Base-by-base conservation (phyloP, 2,329 filamentous ascomycete species). In the Chaetomium strumarium region DNA sequence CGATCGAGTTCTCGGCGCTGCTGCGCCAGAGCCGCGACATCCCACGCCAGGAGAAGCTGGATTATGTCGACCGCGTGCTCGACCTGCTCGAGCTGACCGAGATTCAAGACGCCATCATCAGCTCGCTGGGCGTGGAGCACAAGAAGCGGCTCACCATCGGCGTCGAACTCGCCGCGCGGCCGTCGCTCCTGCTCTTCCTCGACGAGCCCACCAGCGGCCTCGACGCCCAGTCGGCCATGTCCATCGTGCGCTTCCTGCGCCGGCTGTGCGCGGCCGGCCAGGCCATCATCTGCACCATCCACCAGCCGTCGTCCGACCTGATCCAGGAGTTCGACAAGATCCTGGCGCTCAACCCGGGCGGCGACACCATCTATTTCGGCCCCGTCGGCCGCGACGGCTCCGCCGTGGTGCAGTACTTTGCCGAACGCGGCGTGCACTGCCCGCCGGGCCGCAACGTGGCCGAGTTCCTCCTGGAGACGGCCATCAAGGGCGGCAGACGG, bases 161-260 rank as follows among this genome's bases (percentile, higher is more conserved):
- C 64, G 85, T 90, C 2, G 86, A 90, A 65, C 73, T 90, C 10
- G 85, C 84, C 20, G 85, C 85, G 4, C 87, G 85, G 66, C 86
- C 86, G 2, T 77, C 83, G 34, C 72, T 89, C 6, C 76, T 89
- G 46, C 75, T 89, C 24, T 90, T 90, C 74, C 75, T 89, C 24
- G 86, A 90, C 63, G 86, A 90, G 64, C 86, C 86, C 5, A 89
- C 85, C 8, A 88, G 84, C 31, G 86, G 86, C 66, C 75, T 89
- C 14, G 86, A 90, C 66, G 83, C 78, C 63, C 84, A 88, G 64
- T 87, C 84, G 1, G 85, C 85, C 2, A 88, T 83, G 79, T 83
- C 83, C 52, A 89, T 89, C 63, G 78, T 84, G 29, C 78, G 81
- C 63, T 75, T 89, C 20, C 76, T 90, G 49, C 79, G 85, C 58